A percentile compares a stretch with the other conserved stretches of the same genome.
phyloP scores from a whole-genome alignment of 1,284 basidiomycete species.

The Fomitopsis schrenkii region DNA sequence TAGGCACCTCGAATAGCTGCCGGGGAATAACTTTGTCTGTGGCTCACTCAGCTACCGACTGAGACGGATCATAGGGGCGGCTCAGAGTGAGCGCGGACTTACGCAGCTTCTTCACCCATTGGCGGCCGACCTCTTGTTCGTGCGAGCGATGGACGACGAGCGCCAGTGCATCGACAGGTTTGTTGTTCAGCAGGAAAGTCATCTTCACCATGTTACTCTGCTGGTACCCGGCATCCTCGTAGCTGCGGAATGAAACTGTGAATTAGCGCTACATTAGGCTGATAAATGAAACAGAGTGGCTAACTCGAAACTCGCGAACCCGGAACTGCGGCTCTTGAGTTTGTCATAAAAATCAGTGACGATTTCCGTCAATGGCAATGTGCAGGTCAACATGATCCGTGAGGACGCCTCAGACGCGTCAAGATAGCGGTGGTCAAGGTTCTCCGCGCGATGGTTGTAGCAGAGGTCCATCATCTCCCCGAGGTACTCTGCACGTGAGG shows the following conservation, averaged over 20 bases:
- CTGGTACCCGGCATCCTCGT: conserved; percentile 88
- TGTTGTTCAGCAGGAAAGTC: conserved; percentile 83
- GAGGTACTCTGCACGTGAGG: conserved; percentile 59
- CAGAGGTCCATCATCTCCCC: conserved; percentile 93
- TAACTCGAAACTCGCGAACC: conserved; percentile 91
- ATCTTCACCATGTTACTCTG: conserved; percentile 83
- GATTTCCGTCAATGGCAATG: conserved; percentile 85
- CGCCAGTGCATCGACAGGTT: conserved; percentile 89
- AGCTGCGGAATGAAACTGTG: conserved; percentile 41
- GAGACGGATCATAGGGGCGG: not conserved
- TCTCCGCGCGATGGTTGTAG: conserved; percentile 73
- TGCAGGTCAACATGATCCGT: conserved; percentile 77
- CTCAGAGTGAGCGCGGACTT: conserved; percentile 23
- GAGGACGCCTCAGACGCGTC: conserved; percentile 53
- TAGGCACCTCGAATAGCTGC: conserved; percentile 92
- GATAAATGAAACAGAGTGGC: conserved; percentile 23
- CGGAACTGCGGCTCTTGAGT: conserved; percentile 86
- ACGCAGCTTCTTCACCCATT: conserved; percentile 91
- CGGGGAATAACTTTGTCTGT: conserved; percentile 87
- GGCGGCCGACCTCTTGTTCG: conserved; percentile 67
- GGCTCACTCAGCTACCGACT: not conserved
- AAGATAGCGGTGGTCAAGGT: conserved; percentile 76
- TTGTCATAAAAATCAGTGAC: conserved; percentile 93
- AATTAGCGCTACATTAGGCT: conserved; percentile 1
- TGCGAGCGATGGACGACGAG: conserved; percentile 80